Evolutionary conservation across 2,329 filamentous ascomycete species (phyloP).

Genomic region (Aureobasidium melanogenum): DNA sequence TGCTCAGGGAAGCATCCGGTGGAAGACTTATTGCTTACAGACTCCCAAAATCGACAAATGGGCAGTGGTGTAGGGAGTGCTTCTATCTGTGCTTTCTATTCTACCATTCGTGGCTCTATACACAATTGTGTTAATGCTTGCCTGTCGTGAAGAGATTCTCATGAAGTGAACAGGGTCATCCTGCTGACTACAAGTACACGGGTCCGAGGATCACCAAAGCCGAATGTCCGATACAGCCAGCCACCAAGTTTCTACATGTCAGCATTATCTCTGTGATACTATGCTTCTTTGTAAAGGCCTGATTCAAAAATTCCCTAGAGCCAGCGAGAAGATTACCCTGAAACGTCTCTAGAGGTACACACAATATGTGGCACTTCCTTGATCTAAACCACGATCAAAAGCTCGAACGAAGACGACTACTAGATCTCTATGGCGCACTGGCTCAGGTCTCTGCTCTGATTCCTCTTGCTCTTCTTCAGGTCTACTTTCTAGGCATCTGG

Average conservation of each 20-base stretch:
- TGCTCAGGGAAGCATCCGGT: no score
- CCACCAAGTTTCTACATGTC: background rate
- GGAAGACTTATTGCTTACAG: no score
- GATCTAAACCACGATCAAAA: constrained; percentile 42
- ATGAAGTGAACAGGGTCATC: no score
- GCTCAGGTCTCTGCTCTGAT: constrained; percentile 47
- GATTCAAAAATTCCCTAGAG: no score
- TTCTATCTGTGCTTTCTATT: no score
- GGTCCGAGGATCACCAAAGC: background rate
- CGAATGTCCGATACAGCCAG: background rate
- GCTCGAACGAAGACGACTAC: constrained; percentile 40
- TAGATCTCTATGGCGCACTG: constrained; percentile 47
- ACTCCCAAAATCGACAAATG: no score
- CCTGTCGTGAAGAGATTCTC: no score
- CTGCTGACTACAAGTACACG: background rate
- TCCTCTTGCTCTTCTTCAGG: constrained; percentile 35
- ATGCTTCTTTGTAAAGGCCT: background rate
- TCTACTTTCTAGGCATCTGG: constrained; percentile 30
- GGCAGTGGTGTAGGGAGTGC: no score
- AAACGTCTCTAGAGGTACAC: background rate
- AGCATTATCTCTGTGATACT: background rate
- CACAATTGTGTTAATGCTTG: no score
- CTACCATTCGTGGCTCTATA: no score
- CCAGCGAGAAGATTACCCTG: background rate
- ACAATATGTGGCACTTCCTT: constrained; percentile 41